A percentile compares a stretch with the other conserved stretches of the same genome.
Evolutionary conservation across 2,329 filamentous ascomycete genomes (phyloP).

Genomic region (Claviceps arundinis): DNA sequence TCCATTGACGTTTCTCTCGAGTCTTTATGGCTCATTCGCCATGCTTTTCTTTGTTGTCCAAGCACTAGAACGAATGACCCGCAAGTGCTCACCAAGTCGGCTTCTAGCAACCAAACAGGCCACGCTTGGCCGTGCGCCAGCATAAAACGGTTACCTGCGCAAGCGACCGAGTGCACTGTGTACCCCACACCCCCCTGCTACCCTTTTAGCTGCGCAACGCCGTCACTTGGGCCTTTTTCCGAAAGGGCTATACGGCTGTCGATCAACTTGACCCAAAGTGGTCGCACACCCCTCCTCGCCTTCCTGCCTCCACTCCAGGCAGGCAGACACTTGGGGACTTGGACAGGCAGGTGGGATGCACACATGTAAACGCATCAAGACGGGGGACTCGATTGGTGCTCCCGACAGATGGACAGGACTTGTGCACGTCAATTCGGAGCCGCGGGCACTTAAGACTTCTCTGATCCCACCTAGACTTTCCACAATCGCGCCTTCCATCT

Average conservation of each 20-base stretch:
- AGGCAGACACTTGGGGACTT: not conserved
- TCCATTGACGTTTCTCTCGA: not conserved
- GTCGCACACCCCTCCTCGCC: conserved; percentile 26
- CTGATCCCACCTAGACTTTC: conserved; percentile 37
- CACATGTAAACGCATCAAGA: conserved; percentile 10
- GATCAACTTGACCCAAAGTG: conserved; percentile 39
- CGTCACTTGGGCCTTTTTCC: conserved; percentile 29
- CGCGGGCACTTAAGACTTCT: conserved; percentile 43
- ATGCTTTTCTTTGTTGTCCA: not conserved
- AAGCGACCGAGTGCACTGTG: not conserved
- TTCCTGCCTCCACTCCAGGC: not conserved
- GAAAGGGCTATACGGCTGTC: conserved; percentile 39
- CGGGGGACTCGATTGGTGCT: conserved; percentile 24
- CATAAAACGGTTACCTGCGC: conserved; percentile 10
- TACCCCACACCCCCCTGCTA: conserved; percentile 9
- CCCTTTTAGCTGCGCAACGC: conserved; percentile 26
- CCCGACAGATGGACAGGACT: conserved; percentile 24
- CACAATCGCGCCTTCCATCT: conserved; percentile 18
- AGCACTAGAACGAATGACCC: not conserved
- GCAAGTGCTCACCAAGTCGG: not conserved
- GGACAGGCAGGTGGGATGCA: not conserved
- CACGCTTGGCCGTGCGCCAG: conserved; percentile 13
- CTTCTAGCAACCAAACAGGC: not conserved
- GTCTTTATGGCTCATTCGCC: not conserved
- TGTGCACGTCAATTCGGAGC: conserved; percentile 24